Conservation (phyloP, 768 basidiomycete genomes). For the Hortiboletus campestris region DNA sequence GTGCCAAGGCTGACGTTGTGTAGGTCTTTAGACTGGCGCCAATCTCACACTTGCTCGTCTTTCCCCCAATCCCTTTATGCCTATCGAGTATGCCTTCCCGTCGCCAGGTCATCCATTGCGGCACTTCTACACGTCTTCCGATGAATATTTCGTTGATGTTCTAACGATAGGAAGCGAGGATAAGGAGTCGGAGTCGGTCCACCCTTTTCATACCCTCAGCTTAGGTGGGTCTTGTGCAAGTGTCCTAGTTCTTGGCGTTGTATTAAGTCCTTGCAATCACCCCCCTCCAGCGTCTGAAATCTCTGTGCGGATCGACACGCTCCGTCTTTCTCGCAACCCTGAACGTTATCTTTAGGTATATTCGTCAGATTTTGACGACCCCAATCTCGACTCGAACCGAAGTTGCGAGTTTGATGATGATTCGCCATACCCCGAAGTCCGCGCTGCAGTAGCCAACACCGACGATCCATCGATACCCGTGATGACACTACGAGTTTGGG, state of each 20-base stretch:
- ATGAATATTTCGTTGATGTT: constrained; percentile 11
- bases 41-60: constrained; percentile 4
- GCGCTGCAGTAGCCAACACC: constrained; percentile 66
- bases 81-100: constrained; percentile 10
- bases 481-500: constrained; percentile 66
- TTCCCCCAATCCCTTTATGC: constrained; percentile 16
- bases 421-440: constrained; percentile 72
- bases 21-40: too few relatives aligned
- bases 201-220: constrained; percentile 11
- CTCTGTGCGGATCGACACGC: constrained; percentile 15
- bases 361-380: constrained; percentile 20
- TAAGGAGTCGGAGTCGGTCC: constrained; percentile 21
- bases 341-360: background rate
- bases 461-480: constrained; percentile 66
- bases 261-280: background rate
- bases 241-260: background rate
- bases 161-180: constrained; percentile 18
- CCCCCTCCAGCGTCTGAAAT: constrained; percentile 14
- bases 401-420: constrained; percentile 46
- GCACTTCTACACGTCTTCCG: constrained; percentile 2
- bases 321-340: background rate
- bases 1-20: too few relatives aligned
- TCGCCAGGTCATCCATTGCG: constrained; percentile 18
- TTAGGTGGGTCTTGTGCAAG: constrained; percentile 19
- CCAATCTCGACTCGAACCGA: constrained; percentile 24